Percentiles rank a stretch among this genome's conserved stretches.
phyloP scores from a whole-genome alignment of 768 basidiomycete genomes.

The Collybia mongolica region DNA sequence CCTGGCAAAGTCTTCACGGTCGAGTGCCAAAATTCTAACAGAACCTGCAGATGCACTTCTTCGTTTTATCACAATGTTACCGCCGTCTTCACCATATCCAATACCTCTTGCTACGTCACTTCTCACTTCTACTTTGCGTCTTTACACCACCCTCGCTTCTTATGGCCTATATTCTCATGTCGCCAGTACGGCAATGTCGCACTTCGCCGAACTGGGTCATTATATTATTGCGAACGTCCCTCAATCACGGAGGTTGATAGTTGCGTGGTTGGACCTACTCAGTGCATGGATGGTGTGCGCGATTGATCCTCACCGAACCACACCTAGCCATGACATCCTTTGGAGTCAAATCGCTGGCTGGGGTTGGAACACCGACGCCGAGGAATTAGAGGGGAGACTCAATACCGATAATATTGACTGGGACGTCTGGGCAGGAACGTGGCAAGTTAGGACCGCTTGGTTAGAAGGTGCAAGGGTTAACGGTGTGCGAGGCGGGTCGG shows the following conservation, averaged over 20 bases:
- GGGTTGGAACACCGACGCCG: constrained; percentile 66
- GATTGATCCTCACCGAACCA: constrained; percentile 87
- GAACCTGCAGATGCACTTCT: constrained; percentile 65
- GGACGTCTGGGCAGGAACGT: constrained; percentile 46
- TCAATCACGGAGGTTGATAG: constrained; percentile 31
- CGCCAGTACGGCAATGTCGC: constrained; percentile 59
- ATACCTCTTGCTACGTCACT: constrained; percentile 47
- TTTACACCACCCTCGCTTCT: constrained; percentile 65
- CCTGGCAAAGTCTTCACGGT: constrained; percentile 65
- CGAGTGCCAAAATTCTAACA: constrained; percentile 56
- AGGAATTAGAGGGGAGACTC: constrained; percentile 36
- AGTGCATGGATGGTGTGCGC: constrained; percentile 81
- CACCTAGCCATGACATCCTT: constrained; percentile 80
- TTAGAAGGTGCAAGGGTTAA: constrained; percentile 78
- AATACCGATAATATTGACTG: constrained; percentile 28
- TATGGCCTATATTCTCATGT: constrained; percentile 80
- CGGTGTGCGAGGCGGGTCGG: constrained; percentile 60
- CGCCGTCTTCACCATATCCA: constrained; percentile 37
- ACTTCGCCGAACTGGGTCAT: constrained; percentile 49
- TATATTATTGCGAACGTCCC: constrained; percentile 42
- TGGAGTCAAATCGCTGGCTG: constrained; percentile 88
- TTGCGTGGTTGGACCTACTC: constrained; percentile 59
- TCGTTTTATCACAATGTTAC: constrained; percentile 65
- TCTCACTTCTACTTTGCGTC: constrained; percentile 52
- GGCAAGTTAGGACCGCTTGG: constrained; percentile 64